These are phyloP conservation scores for Solanum acaule DNA, from an alignment of 257 asterid species.

Conservation along the genomic window DNA sequence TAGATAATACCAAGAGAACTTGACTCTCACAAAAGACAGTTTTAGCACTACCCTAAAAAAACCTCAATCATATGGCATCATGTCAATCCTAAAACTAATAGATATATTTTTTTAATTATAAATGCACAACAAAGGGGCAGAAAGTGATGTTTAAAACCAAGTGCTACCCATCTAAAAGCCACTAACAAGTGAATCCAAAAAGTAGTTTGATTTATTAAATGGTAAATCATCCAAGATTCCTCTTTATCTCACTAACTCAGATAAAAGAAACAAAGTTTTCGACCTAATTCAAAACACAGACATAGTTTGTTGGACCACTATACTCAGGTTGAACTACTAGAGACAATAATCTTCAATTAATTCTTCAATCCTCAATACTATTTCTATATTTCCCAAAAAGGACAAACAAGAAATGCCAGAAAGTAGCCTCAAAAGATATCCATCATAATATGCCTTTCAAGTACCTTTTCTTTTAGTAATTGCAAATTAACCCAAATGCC, in stretches of 20 bases:
- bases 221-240: conserved; percentile 11
- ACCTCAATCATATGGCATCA: neutral
- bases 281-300: conserved; percentile 19
- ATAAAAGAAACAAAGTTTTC: neutral
- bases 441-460: conserved; percentile 20
- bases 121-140: neutral
- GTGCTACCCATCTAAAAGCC: neutral
- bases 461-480: neutral
- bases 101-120: neutral
- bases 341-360: conserved; percentile 22
- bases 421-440: conserved; percentile 21
- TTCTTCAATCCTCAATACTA: conserved; percentile 4
- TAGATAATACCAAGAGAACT: neutral
- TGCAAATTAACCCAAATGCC: neutral
- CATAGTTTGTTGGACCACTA: conserved; percentile 41
- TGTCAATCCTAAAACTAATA: neutral
- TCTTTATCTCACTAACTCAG: conserved; percentile 10
- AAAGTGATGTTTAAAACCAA: neutral
- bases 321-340: conserved; percentile 16
- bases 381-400: conserved; percentile 12
- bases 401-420: conserved; percentile 56
- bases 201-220: conserved; percentile 9
- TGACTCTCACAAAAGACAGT: neutral
- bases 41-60: neutral
- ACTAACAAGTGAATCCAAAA: conserved; percentile 12